Evolutionary conservation across 495 filamentous ascomycete genomes (phyloP).

Genomic region (Ascobolus immersus): DNA sequence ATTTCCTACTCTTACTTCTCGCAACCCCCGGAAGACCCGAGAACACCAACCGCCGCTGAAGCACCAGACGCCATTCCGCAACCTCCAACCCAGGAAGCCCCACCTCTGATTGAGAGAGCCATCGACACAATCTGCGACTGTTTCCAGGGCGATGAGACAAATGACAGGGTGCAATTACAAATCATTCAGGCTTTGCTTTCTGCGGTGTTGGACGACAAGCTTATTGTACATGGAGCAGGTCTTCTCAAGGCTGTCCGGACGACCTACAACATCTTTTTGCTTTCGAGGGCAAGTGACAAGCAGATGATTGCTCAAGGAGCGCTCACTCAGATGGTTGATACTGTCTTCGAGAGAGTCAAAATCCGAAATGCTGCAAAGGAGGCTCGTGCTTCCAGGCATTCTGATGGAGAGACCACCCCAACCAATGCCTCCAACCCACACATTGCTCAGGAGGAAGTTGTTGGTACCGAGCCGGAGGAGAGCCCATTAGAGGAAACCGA

Average conservation of each 20-base stretch:
- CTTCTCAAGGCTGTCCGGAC: conserved; percentile 93
- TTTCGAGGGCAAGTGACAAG: conserved; percentile 71
- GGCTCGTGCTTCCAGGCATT: conserved; percentile 22
- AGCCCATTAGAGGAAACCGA: conserved; percentile 15
- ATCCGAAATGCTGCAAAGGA: conserved; percentile 71
- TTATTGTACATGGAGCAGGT: conserved; percentile 90
- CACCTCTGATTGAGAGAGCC: conserved; percentile 72
- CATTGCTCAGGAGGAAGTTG: conserved; percentile 19
- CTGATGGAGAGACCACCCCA: conserved; percentile 6
- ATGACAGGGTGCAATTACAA: conserved; percentile 74
- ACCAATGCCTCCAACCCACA: conserved; percentile 7
- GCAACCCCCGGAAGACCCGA: conserved; percentile 23
- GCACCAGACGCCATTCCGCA: conserved; percentile 17
- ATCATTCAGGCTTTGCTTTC: conserved; percentile 92
- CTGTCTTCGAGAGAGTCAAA: conserved; percentile 87
- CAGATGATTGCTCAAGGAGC: conserved; percentile 94
- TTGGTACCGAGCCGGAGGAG: conserved; percentile 24
- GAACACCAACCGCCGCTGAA: neutral
- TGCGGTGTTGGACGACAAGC: conserved; percentile 91
- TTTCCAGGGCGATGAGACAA: conserved; percentile 85
- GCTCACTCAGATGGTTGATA: conserved; percentile 93
- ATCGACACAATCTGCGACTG: conserved; percentile 99
- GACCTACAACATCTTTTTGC: conserved; percentile 94
- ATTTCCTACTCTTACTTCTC: conserved; percentile 98
- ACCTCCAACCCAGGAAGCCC: neutral